Conservation (phyloP, 495 filamentous ascomycete genomes). For the Hypoxylon lenormandii region DNA sequence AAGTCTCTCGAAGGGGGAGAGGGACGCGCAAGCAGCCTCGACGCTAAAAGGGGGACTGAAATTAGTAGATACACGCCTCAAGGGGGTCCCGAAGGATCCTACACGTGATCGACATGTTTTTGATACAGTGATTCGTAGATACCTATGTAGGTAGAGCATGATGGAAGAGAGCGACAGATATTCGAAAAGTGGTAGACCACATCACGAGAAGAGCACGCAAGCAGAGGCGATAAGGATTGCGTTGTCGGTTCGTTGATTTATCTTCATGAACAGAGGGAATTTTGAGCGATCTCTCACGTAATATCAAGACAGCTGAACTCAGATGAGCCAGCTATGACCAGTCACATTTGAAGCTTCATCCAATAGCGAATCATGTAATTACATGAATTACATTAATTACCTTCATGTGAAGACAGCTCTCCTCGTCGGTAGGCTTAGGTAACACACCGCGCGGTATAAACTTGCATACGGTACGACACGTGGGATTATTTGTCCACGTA, state of each 20-base stretch:
- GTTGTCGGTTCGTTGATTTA: background rate
- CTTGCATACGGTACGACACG: slow-evolving; percentile 42
- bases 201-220: background rate
- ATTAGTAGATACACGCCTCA: slow-evolving; percentile 39
- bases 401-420: background rate
- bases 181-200: background rate
- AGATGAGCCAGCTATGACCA: slow-evolving; percentile 31
- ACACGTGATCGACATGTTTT: slow-evolving; percentile 32
- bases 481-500: slow-evolving; percentile 39
- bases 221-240: slow-evolving; percentile 17
- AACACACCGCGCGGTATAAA: slow-evolving; percentile 35
- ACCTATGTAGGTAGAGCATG: background rate
- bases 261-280: background rate
- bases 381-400: too few species aligned
- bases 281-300: slow-evolving; percentile 33
- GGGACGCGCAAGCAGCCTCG: slow-evolving; percentile 47
- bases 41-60: slow-evolving; percentile 33
- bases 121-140: background rate
- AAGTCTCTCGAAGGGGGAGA: slow-evolving; percentile 40
- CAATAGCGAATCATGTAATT: background rate
- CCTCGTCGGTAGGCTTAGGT: slow-evolving; percentile 25
- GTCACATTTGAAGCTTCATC: slow-evolving; percentile 33
- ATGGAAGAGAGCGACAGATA: background rate
- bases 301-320: slow-evolving; percentile 25
- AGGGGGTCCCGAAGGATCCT: background rate